phyloP scores from a whole-genome alignment of 2,329 filamentous ascomycete genomes.

The Claviceps paspali region DNA sequence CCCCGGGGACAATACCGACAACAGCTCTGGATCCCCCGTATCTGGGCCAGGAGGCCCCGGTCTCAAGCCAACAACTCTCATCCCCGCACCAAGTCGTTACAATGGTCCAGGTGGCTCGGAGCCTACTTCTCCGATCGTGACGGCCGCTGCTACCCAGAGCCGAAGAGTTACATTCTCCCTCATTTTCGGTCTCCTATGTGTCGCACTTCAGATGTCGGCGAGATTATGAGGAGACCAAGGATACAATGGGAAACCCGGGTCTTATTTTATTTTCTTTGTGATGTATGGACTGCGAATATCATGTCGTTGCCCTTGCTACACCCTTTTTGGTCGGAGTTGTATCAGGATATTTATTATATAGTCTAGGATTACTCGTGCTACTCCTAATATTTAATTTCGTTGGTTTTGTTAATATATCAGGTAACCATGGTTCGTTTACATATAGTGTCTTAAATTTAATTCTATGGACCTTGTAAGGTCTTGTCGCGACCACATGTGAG shows the following conservation, averaged over 20 bases:
- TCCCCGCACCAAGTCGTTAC: neutral
- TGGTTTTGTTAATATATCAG: too few species aligned
- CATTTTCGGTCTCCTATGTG: neutral
- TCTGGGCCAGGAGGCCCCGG: too few species aligned
- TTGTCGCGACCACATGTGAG: too few species aligned
- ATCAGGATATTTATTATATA: neutral
- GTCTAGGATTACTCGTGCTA: neutral
- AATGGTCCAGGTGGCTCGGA: neutral
- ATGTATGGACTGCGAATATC: neutral
- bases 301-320: neutral
- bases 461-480: too few species aligned
- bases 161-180: conserved; percentile 1
- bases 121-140: neutral
- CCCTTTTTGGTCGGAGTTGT: neutral
- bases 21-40: too few species aligned
- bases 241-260: too few species aligned
- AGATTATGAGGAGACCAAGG: neutral
- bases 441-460: too few species aligned
- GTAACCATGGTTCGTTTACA: too few species aligned
- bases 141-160: conserved; percentile 1
- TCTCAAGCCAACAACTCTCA: neutral
- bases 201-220: neutral
- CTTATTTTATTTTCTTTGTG: too few species aligned
- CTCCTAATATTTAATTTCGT: neutral
- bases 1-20: too few species aligned